A percentile compares a stretch with the other conserved stretches of the same genome.
Evolutionary conservation across 768 basidiomycete genomes (phyloP).

Genomic region (Lactarius pseudohatsudake): DNA sequence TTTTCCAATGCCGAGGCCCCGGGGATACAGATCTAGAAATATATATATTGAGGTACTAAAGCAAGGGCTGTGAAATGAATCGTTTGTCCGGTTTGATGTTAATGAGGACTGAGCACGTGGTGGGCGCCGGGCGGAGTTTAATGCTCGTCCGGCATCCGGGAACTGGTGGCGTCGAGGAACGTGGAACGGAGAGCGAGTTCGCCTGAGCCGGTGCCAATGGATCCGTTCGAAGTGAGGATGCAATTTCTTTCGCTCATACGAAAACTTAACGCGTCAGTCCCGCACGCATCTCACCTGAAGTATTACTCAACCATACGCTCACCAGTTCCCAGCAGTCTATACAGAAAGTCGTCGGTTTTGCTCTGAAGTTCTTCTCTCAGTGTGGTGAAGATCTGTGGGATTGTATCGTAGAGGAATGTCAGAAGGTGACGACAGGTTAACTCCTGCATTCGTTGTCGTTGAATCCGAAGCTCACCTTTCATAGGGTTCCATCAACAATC

Average conservation of each 20-base stretch:
- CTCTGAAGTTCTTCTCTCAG: conserved; percentile 77
- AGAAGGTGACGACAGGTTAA: conserved; percentile 55
- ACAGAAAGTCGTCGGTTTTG: conserved; percentile 82
- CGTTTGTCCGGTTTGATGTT: neutral
- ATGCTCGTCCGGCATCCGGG: neutral
- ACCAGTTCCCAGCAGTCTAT: conserved; percentile 82
- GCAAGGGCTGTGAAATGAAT: neutral
- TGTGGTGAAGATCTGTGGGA: conserved; percentile 96
- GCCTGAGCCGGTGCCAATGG: conserved; percentile 41
- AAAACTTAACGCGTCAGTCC: conserved; percentile 63
- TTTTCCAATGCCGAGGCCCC: neutral
- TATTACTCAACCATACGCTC: conserved; percentile 33
- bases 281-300: conserved; percentile 1
- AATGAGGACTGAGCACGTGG: neutral
- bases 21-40: neutral
- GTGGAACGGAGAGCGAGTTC: neutral
- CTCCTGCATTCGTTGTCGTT: neutral
- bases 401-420: conserved; percentile 86
- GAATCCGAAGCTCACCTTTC: neutral
- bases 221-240: conserved; percentile 73
- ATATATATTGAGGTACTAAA: conserved; percentile 3
- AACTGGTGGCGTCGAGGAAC: neutral
- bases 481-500: conserved; percentile 75
- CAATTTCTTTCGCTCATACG: conserved; percentile 64
- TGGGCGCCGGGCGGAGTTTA: neutral